Evolutionary conservation across 331 rosid species (phyloP).

Genomic region (Ulmus americana): DNA sequence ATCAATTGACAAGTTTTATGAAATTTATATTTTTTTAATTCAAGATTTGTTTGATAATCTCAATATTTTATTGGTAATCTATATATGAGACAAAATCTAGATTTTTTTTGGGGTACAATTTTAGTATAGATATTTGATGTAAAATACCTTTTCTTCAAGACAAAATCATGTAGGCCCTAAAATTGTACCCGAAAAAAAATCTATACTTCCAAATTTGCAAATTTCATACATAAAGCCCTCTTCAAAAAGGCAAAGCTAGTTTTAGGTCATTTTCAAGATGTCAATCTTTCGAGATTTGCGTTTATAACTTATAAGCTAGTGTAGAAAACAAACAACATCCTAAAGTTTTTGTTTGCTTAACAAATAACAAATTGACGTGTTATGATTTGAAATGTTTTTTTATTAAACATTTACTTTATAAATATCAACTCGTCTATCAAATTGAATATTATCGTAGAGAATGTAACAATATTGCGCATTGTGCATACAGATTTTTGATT

Average conservation of each 20-base stretch:
- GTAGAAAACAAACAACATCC: constrained; percentile 14
- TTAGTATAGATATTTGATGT: constrained; percentile 6
- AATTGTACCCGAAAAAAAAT: not conserved
- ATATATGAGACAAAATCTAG: too few relatives aligned
- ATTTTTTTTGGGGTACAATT: too few relatives aligned
- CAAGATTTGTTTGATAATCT: not conserved
- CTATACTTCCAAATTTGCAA: not conserved
- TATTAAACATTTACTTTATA: too few relatives aligned
- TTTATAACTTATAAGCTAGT: too few relatives aligned
- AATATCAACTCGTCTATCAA: not conserved
- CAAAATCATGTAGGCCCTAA: constrained; percentile 1
- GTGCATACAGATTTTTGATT: too few relatives aligned
- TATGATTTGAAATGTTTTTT: constrained; percentile 33
- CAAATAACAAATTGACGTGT: constrained; percentile 17
- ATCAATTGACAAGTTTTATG: too few relatives aligned
- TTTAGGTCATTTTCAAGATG: not conserved
- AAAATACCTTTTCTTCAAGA: not conserved
- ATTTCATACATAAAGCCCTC: not conserved
- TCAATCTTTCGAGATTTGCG: constrained; percentile 16
- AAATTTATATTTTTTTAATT: too few relatives aligned
- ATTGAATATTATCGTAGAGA: not conserved
- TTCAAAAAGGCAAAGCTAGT: not conserved
- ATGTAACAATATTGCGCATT: too few relatives aligned
- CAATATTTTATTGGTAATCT: too few relatives aligned
- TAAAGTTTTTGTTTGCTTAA: constrained; percentile 1